These are phyloP conservation scores for Rhynchosporium graminicola DNA, from an alignment of 2,329 filamentous ascomycete genomes.

Conservation along the genomic window DNA sequence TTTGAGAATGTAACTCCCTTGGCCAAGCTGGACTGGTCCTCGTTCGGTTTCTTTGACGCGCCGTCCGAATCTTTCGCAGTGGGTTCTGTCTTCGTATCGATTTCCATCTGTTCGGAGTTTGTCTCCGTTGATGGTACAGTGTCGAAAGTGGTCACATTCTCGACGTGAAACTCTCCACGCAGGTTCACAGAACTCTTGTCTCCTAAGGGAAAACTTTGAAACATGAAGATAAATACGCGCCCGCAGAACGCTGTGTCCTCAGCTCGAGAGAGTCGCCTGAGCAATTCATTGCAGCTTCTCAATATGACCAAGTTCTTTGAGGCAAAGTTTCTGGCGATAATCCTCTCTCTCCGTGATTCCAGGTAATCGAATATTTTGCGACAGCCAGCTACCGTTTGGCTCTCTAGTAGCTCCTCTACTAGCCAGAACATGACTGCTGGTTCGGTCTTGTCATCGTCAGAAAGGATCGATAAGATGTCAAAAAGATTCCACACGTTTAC, in stretches of 20 bases:
- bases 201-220: conserved; percentile 94
- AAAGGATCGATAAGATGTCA: conserved; percentile 86
- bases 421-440: conserved; percentile 84
- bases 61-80: conserved; percentile 19
- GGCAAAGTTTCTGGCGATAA: conserved; percentile 77
- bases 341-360: conserved; percentile 86
- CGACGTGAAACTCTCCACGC: conserved; percentile 90
- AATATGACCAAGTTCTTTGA: conserved; percentile 87
- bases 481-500: conserved; percentile 90
- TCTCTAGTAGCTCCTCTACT: conserved; percentile 92
- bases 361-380: conserved; percentile 91
- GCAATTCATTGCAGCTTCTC: conserved; percentile 90
- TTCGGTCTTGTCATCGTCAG: conserved; percentile 77
- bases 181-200: conserved; percentile 98
- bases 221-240: conserved; percentile 96
- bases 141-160: conserved; percentile 89
- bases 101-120: conserved; percentile 61
- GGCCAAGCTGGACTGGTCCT: conserved; percentile 40
- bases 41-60: conserved; percentile 33
- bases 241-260: conserved; percentile 98
- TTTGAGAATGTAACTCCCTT: conserved; percentile 48
- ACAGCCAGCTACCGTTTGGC: conserved; percentile 90
- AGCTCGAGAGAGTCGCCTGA: conserved; percentile 90
- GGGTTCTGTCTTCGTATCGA: conserved; percentile 50
- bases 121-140: conserved; percentile 46